phyloP scores from a whole-genome alignment of 108 stramenopile genomes.

The Nitzschia palea region DNA sequence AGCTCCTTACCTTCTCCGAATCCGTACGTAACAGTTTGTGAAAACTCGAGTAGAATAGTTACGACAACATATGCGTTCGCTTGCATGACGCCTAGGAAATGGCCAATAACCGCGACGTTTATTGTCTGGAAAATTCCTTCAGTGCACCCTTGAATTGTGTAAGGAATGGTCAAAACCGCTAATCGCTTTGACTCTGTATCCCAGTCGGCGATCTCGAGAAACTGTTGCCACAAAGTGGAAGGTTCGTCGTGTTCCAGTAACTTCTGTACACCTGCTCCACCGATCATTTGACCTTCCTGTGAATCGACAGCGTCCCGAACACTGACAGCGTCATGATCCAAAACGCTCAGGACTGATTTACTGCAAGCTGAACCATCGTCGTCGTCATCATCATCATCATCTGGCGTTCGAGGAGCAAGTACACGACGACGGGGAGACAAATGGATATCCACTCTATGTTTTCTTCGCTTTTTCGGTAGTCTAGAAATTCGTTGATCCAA shows the following conservation, averaged over 20 bases:
- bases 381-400: not conserved
- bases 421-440: not conserved
- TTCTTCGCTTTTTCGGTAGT: not conserved
- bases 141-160: constrained; percentile 37
- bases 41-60: constrained; percentile 32
- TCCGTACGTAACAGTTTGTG: constrained; percentile 27
- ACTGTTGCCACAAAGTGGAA: not conserved
- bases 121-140: constrained; percentile 45
- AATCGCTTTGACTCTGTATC: constrained; percentile 50
- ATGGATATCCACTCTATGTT: not conserved
- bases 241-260: not conserved
- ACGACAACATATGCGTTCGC: constrained; percentile 54
- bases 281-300: not conserved
- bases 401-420: not conserved
- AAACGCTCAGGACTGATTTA: constrained; percentile 4
- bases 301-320: not conserved
- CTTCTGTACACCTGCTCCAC: not conserved
- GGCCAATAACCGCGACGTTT: constrained; percentile 53
- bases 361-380: not conserved
- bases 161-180: constrained; percentile 36
- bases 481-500: not conserved
- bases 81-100: constrained; percentile 42
- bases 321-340: constrained; percentile 7
- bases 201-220: constrained; percentile 28
- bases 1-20: constrained; percentile 28